phyloP scores from a whole-genome alignment of 148 eudicot genomes.

The Bassia scoparia region DNA sequence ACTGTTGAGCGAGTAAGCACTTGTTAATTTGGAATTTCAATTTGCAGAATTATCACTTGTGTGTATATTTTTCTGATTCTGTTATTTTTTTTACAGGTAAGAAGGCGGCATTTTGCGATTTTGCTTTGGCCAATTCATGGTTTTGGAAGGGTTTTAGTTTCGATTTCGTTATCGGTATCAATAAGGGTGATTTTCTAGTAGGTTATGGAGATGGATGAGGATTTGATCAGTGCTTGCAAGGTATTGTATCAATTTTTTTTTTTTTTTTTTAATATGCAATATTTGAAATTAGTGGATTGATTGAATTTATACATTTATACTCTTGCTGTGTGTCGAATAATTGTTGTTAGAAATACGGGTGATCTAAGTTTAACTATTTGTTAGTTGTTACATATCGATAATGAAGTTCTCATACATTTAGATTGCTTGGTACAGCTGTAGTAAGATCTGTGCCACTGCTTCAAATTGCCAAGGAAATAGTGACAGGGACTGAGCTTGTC shows the following conservation, averaged over 20 bases:
- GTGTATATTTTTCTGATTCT: background rate
- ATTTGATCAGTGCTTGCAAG: slow-evolving; percentile 25
- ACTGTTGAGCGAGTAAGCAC: background rate
- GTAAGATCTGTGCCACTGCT: background rate
- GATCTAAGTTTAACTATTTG: background rate
- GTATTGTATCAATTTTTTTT: slow-evolving; percentile 12
- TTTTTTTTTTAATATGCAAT: background rate
- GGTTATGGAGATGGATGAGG: slow-evolving; percentile 25
- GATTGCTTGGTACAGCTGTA: background rate
- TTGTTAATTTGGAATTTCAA: background rate
- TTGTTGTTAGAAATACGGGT: background rate
- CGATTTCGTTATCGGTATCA: background rate
- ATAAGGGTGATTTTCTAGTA: slow-evolving; percentile 6
- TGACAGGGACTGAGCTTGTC: background rate
- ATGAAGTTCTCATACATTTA: background rate
- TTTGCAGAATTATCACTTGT: background rate
- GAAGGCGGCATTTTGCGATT: background rate
- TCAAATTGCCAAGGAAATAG: background rate
- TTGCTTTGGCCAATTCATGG: background rate
- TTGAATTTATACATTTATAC: background rate
- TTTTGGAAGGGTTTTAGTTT: background rate
- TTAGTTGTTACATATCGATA: background rate
- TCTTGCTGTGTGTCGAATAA: background rate
- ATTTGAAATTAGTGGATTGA: background rate
- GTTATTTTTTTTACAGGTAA: background rate